Conservation (phyloP, 441 rosid species). For the Pelargonium myrrhifolium region DNA sequence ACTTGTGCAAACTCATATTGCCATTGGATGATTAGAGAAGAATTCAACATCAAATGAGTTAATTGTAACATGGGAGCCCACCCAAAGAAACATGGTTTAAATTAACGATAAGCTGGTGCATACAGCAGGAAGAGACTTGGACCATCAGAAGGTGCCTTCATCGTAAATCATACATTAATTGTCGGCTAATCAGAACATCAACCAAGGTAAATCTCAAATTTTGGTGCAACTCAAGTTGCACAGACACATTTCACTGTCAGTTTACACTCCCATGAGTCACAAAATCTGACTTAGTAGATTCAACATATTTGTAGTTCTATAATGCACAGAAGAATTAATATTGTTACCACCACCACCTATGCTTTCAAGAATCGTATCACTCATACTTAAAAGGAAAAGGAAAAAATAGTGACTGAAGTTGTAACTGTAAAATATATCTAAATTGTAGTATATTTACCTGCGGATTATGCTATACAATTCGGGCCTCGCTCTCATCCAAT, state of each 20-base stretch:
- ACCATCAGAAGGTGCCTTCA: slow-evolving; percentile 15
- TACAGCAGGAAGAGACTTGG: slow-evolving; percentile 15
- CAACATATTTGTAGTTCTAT: slow-evolving; percentile 7
- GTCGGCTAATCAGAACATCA: slow-evolving; percentile 4
- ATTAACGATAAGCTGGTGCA: slow-evolving; percentile 10
- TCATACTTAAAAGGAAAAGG: not conserved
- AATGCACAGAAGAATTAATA: not conserved
- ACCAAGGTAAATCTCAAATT: slow-evolving; percentile 9
- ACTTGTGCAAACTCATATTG: slow-evolving; percentile 1
- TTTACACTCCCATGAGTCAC: not conserved
- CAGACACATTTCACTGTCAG: slow-evolving; percentile 5
- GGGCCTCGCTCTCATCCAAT: slow-evolving; percentile 99
- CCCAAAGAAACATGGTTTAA: slow-evolving; percentile 9
- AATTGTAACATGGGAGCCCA: slow-evolving; percentile 10
- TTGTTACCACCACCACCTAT: slow-evolving; percentile 4
- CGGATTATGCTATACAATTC: slow-evolving; percentile 95
- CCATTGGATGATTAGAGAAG: slow-evolving; percentile 2
- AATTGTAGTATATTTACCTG: slow-evolving; percentile 43
- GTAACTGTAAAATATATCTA: not conserved
- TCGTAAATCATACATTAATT: slow-evolving; percentile 3
- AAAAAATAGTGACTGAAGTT: not conserved
- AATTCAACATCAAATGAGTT: slow-evolving; percentile 12
- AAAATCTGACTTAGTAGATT: not conserved
- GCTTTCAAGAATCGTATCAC: slow-evolving; percentile 5
- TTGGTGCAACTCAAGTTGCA: slow-evolving; percentile 7